Conservation (phyloP, 164 flowering plant genomes). For the Houttuynia cordata region DNA sequence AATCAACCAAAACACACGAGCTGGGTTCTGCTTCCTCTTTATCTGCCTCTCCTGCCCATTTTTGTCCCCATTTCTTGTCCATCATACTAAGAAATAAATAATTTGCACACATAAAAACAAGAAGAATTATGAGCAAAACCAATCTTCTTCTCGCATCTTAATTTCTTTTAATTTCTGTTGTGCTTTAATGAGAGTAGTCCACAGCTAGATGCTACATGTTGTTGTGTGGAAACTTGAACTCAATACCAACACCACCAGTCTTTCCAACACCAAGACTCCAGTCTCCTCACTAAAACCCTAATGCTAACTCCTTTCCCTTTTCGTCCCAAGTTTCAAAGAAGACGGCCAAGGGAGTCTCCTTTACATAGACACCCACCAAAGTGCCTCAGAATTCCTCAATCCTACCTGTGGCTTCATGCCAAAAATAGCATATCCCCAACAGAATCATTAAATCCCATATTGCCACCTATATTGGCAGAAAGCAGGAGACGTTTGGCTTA, state of each 20-base stretch:
- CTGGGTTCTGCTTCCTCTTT: neutral
- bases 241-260: conserved; percentile 2
- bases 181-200: conserved; percentile 1
- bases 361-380: neutral
- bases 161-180: neutral
- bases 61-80: neutral
- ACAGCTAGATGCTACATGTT: neutral
- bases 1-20: neutral
- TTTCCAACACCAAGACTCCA: conserved; percentile 1
- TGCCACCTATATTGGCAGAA: conserved; percentile 1
- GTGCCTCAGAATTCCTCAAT: neutral
- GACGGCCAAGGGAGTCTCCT: neutral
- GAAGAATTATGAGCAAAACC: neutral
- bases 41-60: neutral
- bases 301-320: neutral
- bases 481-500: neutral
- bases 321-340: neutral
- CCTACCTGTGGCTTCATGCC: neutral
- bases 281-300: neutral
- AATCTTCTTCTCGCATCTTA: neutral
- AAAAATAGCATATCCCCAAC: conserved; percentile 1
- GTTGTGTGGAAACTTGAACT: neutral
- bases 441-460: neutral
- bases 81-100: neutral
- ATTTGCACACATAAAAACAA: neutral